Percentiles rank a stretch among this genome's conserved stretches.
These are phyloP conservation scores for Quercus tomentella DNA, from an alignment of 331 rosid genomes.

Conservation along the genomic window DNA sequence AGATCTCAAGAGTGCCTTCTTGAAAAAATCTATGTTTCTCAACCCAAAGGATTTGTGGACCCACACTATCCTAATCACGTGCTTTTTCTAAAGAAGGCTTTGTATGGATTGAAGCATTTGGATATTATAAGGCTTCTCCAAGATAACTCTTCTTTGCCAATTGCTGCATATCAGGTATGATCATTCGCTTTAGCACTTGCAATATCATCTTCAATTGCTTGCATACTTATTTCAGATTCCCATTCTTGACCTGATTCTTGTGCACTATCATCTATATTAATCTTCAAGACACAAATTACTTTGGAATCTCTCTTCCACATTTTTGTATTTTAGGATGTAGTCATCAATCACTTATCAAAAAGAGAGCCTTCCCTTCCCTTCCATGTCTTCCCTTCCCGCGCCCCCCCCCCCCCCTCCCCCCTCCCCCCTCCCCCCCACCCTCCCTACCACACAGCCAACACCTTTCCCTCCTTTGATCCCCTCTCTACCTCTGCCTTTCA, in stretches of 20 bases:
- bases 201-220: not conserved
- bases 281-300: not conserved
- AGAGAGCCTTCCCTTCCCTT: too few relatives aligned
- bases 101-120: conserved; percentile 21
- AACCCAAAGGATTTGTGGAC: too few relatives aligned
- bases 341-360: not conserved
- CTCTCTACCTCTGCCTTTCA: too few relatives aligned
- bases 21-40: too few relatives aligned
- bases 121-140: conserved; percentile 85
- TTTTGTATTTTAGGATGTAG: not conserved
- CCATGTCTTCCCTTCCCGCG: too few relatives aligned
- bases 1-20: too few relatives aligned
- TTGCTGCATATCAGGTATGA: conserved; percentile 94
- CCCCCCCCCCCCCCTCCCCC: too few relatives aligned
- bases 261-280: not conserved
- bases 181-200: not conserved
- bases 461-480: too few relatives aligned
- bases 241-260: not conserved
- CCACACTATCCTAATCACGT: too few relatives aligned
- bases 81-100: too few relatives aligned
- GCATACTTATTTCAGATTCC: not conserved
- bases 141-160: conserved; percentile 78
- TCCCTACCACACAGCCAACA: too few relatives aligned
- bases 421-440: too few relatives aligned
- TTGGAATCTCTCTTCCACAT: not conserved